These are phyloP conservation scores for Epichloe amarillans DNA, from an alignment of 2,329 filamentous ascomycete species.

Conservation along the genomic window DNA sequence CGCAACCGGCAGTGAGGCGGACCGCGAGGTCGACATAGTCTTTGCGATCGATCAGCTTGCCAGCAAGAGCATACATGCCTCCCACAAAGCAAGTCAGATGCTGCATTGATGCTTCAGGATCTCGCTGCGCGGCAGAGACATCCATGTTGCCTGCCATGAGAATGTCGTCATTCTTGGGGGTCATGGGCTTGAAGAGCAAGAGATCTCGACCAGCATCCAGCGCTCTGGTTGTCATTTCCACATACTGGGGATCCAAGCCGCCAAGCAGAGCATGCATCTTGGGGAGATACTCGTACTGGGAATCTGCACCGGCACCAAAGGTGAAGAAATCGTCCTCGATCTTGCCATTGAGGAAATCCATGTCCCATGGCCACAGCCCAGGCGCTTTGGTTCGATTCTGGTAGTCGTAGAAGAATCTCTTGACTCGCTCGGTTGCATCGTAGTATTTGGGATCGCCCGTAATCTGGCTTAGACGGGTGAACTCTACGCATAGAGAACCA, in stretches of 20 bases:
- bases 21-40: slow-evolving; percentile 34
- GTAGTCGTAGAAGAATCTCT: slow-evolving; percentile 48
- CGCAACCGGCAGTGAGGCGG: slow-evolving; percentile 37
- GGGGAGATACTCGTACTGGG: slow-evolving; percentile 45
- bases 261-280: slow-evolving; percentile 51
- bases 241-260: slow-evolving; percentile 49
- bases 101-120: slow-evolving; percentile 26
- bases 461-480: slow-evolving; percentile 61
- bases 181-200: slow-evolving; percentile 57
- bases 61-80: slow-evolving; percentile 55
- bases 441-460: slow-evolving; percentile 63
- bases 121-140: slow-evolving; percentile 14
- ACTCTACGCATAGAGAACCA: slow-evolving; percentile 60
- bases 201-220: slow-evolving; percentile 47
- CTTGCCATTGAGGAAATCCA: slow-evolving; percentile 47
- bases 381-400: slow-evolving; percentile 56
- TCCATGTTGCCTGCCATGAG: slow-evolving; percentile 38
- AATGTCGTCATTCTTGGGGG: slow-evolving; percentile 43
- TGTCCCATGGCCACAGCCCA: slow-evolving; percentile 55
- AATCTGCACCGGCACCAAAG: slow-evolving; percentile 33
- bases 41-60: slow-evolving; percentile 40
- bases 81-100: slow-evolving; percentile 61
- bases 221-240: slow-evolving; percentile 48
- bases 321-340: slow-evolving; percentile 26
- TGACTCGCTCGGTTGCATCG: slow-evolving; percentile 62